Conservation (phyloP, 176 grass and related monocot species). For the Calamus simplicifolius region DNA sequence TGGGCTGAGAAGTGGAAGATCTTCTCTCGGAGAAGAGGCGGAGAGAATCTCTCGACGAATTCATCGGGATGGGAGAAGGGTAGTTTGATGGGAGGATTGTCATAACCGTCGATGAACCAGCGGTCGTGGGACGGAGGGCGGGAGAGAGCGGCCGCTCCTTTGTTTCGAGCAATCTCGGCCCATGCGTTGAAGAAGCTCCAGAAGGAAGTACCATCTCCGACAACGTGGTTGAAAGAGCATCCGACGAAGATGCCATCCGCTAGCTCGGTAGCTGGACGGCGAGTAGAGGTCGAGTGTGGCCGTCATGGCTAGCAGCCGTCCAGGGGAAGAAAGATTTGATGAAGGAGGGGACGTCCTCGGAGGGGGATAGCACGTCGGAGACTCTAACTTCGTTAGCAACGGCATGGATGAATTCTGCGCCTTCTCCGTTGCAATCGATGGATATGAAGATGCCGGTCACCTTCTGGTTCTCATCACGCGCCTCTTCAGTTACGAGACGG, state of each 20-base stretch:
- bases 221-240: slow-evolving; percentile 47
- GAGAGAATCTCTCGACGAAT: slow-evolving; percentile 18
- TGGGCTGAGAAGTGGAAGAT: slow-evolving; percentile 55
- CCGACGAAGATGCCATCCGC: slow-evolving; percentile 52
- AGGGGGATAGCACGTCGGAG: slow-evolving; percentile 21
- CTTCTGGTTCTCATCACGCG: slow-evolving; percentile 2
- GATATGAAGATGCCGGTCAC: slow-evolving; percentile 17
- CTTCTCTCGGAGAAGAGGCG: slow-evolving; percentile 28
- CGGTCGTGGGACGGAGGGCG: slow-evolving; percentile 25
- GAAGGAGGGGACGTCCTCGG: slow-evolving; percentile 30
- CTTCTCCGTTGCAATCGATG: slow-evolving; percentile 43
- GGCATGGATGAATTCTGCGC: slow-evolving; percentile 45
- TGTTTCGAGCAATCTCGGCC: slow-evolving; percentile 34
- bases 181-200: slow-evolving; percentile 59
- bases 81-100: slow-evolving; percentile 24
- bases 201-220: slow-evolving; percentile 61
- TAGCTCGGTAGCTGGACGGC: slow-evolving; percentile 52
- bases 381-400: slow-evolving; percentile 18
- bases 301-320: slow-evolving; percentile 41
- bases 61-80: slow-evolving; percentile 20
- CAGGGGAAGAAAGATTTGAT: slow-evolving; percentile 29
- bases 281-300: slow-evolving; percentile 29
- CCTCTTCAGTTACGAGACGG: slow-evolving; percentile 17
- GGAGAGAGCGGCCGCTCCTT: neutral
- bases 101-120: slow-evolving; percentile 39